A percentile compares a stretch with the other conserved stretches of the same genome.
phyloP scores from a whole-genome alignment of 1,284 basidiomycete species.

The Anthracocystis setariae region DNA sequence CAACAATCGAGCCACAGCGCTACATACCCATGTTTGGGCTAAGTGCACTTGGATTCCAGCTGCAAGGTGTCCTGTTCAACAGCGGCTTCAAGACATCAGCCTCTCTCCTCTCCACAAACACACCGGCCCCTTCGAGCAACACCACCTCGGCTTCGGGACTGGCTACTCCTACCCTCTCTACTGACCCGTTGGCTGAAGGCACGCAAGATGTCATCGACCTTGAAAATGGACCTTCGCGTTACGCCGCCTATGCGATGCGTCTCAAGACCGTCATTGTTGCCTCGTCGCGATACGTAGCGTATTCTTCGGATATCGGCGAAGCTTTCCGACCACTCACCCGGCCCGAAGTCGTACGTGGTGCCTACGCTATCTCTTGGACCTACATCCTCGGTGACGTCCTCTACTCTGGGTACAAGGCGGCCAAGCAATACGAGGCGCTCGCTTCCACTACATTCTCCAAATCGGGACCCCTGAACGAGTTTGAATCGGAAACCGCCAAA shows the following conservation, averaged over 20 bases:
- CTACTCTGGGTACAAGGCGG: constrained; percentile 83
- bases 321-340: constrained; percentile 88
- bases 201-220: constrained; percentile 39
- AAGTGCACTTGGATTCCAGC: constrained; percentile 35
- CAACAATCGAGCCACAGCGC: constrained; percentile 32
- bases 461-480: constrained; percentile 15
- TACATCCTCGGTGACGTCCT: constrained; percentile 79
- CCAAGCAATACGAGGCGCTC: constrained; percentile 40
- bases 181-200: constrained; percentile 4
- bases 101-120: constrained; percentile 29
- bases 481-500: constrained; percentile 41
- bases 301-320: constrained; percentile 90
- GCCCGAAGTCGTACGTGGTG: constrained; percentile 80
- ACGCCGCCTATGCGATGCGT: constrained; percentile 59
- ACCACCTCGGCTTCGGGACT: constrained; percentile 21
- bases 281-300: constrained; percentile 58
- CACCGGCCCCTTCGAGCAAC: not conserved
- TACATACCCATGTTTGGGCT: constrained; percentile 43
- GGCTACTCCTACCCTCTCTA: constrained; percentile 38
- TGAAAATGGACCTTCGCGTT: constrained; percentile 54
- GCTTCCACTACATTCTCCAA: constrained; percentile 29
- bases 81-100: constrained; percentile 24
- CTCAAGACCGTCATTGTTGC: constrained; percentile 57
- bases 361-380: constrained; percentile 87
- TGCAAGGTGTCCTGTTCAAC: constrained; percentile 25